Conservation (phyloP, 1,284 basidiomycete genomes). For the Tilletia setariae region DNA sequence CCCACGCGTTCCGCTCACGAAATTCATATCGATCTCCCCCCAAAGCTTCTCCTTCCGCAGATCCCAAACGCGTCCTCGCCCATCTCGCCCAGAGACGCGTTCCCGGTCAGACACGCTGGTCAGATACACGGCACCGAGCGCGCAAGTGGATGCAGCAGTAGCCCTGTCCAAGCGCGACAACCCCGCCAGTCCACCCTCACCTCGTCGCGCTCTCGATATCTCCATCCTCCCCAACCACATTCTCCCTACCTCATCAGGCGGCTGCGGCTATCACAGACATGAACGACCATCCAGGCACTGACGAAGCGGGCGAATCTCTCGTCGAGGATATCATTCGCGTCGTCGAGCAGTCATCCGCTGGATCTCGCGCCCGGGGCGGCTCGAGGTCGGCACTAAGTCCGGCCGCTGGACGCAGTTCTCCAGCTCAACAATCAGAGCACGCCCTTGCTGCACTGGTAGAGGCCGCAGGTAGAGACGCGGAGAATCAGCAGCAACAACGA, state of each 20-base stretch:
- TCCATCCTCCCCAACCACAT: background rate
- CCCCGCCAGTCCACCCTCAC: too few species aligned
- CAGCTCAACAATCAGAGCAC: conserved; percentile 1
- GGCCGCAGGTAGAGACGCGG: background rate
- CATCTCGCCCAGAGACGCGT: background rate
- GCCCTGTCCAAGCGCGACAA: too few species aligned
- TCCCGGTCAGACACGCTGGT: background rate
- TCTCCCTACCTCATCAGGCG: background rate
- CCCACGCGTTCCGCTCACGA: too few species aligned
- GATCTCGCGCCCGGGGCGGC: background rate
- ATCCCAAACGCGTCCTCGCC: background rate
- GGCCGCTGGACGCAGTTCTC: too few species aligned
- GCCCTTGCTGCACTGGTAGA: conserved; percentile 9
- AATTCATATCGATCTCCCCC: too few species aligned
- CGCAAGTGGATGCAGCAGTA: too few species aligned
- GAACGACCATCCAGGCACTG: background rate
- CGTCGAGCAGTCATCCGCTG: conserved; percentile 14
- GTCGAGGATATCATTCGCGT: conserved; percentile 14
- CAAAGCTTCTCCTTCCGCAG: too few species aligned
- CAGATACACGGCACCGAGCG: too few species aligned
- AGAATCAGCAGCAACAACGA: background rate
- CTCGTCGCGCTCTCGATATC: too few species aligned
- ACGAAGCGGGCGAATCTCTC: background rate
- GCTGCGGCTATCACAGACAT: background rate
- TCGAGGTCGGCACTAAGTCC: background rate